Evolutionary conservation across 2,329 filamentous ascomycete species (phyloP).

Genomic region (Trichophyton rubrum): DNA sequence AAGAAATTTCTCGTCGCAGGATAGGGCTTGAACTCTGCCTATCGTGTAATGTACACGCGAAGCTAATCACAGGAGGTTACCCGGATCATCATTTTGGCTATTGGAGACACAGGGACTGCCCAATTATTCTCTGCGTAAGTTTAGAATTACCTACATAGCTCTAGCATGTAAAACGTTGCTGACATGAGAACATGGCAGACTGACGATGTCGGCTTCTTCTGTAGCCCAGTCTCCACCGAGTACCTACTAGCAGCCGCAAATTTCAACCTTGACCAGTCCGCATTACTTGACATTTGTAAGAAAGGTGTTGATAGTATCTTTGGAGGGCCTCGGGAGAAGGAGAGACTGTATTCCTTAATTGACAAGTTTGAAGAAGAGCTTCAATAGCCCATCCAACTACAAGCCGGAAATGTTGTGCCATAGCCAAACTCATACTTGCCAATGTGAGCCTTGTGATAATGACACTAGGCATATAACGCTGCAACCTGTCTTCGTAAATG

Average conservation of each 20-base stretch:
- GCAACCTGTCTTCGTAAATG: too few relatives aligned
- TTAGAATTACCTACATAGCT: not conserved
- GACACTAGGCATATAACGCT: too few relatives aligned
- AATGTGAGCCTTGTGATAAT: not conserved
- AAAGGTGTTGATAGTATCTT: constrained; percentile 56
- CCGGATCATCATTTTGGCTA: constrained; percentile 64
- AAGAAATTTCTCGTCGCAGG: constrained; percentile 40
- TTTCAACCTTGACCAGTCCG: constrained; percentile 44
- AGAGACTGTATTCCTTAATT: constrained; percentile 18
- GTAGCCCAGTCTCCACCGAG: constrained; percentile 63
- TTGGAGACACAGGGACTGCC: constrained; percentile 50
- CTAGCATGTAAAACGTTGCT: not conserved
- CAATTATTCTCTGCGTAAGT: constrained; percentile 58
- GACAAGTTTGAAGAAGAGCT: constrained; percentile 14
- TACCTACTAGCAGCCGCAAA: constrained; percentile 60
- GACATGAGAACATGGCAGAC: constrained; percentile 41
- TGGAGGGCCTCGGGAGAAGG: constrained; percentile 46
- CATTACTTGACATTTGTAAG: constrained; percentile 45
- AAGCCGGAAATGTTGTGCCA: too few relatives aligned
- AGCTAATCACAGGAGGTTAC: constrained; percentile 54
- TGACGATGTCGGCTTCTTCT: constrained; percentile 73
- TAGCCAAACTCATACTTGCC: not conserved
- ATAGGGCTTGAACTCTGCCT: constrained; percentile 65
- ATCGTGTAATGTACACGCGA: constrained; percentile 67
- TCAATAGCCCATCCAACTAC: not conserved